These are phyloP conservation scores for Ramaria rubella DNA, from an alignment of 768 basidiomycete species.

Conservation along the genomic window DNA sequence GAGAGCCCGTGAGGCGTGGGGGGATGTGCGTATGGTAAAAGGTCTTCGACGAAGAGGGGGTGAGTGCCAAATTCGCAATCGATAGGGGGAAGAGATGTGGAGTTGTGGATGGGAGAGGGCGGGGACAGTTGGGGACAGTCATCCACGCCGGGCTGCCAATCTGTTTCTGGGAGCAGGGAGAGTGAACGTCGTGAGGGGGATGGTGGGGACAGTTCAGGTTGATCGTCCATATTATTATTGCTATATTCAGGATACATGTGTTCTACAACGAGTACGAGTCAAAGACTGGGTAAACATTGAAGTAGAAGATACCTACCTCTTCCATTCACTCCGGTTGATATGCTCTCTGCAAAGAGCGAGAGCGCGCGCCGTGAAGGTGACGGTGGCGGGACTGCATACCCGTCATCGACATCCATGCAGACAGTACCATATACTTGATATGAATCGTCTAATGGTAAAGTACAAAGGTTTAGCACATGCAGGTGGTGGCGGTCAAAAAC, in stretches of 20 bases:
- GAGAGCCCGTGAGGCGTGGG: background rate
- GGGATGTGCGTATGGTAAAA: background rate
- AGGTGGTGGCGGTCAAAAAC: no score
- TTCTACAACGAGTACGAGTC: no score
- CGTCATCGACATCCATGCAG: background rate
- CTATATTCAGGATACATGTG: no score
- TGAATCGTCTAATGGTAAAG: background rate
- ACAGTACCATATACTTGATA: background rate
- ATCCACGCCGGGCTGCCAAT: background rate
- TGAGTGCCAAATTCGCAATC: background rate
- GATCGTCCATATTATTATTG: background rate
- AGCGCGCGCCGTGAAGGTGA: no score
- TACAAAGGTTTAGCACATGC: background rate
- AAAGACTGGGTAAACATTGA: no score
- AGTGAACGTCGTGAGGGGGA: background rate
- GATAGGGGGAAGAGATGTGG: background rate
- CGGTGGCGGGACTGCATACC: no score
- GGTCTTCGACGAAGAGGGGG: background rate
- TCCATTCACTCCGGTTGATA: no score
- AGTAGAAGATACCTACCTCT: no score
- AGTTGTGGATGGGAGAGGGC: background rate
- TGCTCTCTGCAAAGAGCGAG: no score
- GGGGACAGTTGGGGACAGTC: slow-evolving; percentile 2
- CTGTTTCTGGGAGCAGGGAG: background rate
- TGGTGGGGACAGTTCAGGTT: background rate